phyloP scores from a whole-genome alignment of 768 basidiomycete species.

The Pleurotus tuoliensis region DNA sequence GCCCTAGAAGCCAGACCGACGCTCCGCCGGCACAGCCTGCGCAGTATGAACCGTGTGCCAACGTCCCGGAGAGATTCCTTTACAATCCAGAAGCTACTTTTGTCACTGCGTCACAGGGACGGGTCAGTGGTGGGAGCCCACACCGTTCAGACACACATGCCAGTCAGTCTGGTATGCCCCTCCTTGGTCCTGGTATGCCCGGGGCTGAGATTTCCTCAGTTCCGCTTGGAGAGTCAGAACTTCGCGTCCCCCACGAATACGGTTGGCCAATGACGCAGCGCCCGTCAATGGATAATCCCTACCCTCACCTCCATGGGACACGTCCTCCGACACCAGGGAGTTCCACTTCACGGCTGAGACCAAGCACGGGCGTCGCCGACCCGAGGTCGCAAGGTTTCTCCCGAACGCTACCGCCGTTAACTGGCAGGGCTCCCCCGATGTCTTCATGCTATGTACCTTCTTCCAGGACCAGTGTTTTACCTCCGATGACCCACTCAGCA shows the following conservation, averaged over 20 bases:
- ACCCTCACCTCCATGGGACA: background rate
- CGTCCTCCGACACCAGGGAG: conserved; percentile 5
- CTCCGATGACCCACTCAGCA: conserved; percentile 16
- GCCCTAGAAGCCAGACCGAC: conserved; percentile 61
- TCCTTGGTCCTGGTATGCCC: conserved; percentile 57
- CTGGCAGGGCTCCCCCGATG: conserved; percentile 16
- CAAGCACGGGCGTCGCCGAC: background rate
- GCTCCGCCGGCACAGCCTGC: conserved; percentile 49
- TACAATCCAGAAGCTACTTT: conserved; percentile 15
- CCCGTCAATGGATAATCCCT: background rate
- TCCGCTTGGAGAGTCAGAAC: background rate
- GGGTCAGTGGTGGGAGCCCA: conserved; percentile 15
- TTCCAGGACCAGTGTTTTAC: background rate
- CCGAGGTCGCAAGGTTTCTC: conserved; percentile 23
- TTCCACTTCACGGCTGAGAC: background rate
- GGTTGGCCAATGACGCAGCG: conserved; percentile 4
- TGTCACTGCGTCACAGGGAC: conserved; percentile 5
- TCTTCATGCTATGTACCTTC: background rate
- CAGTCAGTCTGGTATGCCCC: conserved; percentile 27
- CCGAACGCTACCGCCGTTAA: conserved; percentile 31
- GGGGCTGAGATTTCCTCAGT: conserved; percentile 22
- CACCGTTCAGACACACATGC: conserved; percentile 24
- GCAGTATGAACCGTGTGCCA: conserved; percentile 52
- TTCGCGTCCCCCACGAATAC: conserved; percentile 5
- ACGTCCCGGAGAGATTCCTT: conserved; percentile 18